These are phyloP conservation scores for Cladophialophora carrionii DNA, from an alignment of 2,329 filamentous ascomycete species.

Conservation along the genomic window DNA sequence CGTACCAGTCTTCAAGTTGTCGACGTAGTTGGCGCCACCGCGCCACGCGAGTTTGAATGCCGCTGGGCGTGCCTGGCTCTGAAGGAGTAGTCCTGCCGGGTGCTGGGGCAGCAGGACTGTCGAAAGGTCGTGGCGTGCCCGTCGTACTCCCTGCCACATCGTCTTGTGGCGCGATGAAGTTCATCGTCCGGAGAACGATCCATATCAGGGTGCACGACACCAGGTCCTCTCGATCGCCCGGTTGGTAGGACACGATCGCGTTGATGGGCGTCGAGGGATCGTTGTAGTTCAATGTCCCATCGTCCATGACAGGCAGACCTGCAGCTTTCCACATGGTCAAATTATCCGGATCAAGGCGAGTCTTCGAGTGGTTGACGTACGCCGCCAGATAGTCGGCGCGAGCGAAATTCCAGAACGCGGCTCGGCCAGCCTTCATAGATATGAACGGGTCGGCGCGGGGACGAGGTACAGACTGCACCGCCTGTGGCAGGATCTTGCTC, in stretches of 20 bases:
- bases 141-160: slow-evolving; percentile 34
- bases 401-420: slow-evolving; percentile 70
- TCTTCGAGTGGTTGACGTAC: slow-evolving; percentile 65
- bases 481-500: slow-evolving; percentile 44
- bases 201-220: slow-evolving; percentile 67
- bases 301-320: slow-evolving; percentile 58
- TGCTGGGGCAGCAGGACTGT: slow-evolving; percentile 35
- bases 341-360: slow-evolving; percentile 65
- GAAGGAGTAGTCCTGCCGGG: slow-evolving; percentile 11
- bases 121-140: slow-evolving; percentile 46
- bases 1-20: slow-evolving; percentile 63
- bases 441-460: slow-evolving; percentile 30
- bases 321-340: slow-evolving; percentile 67
- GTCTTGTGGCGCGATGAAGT: slow-evolving; percentile 56
- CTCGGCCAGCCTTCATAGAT: slow-evolving; percentile 60
- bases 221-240: slow-evolving; percentile 58
- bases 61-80: slow-evolving; percentile 53
- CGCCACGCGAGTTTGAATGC: slow-evolving; percentile 44
- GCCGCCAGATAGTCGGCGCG: slow-evolving; percentile 68
- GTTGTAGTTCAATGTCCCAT: slow-evolving; percentile 46
- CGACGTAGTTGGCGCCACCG: slow-evolving; percentile 60
- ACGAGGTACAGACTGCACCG: slow-evolving; percentile 36
- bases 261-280: slow-evolving; percentile 27
- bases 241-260: slow-evolving; percentile 27
- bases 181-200: slow-evolving; percentile 68